Conservation (phyloP, 148 eudicot species). For the Silene uniflora region DNA sequence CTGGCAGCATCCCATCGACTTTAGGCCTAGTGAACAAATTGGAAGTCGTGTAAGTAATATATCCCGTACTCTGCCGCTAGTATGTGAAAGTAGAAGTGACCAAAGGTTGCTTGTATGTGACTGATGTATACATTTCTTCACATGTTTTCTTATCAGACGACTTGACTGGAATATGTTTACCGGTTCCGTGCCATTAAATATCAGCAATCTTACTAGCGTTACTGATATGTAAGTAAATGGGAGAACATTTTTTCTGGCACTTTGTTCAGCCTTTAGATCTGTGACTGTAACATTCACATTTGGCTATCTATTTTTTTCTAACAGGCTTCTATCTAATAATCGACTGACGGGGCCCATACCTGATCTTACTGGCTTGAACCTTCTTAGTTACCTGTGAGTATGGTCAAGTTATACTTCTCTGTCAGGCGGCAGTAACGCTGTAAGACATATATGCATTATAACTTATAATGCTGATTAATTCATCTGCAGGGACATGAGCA, state of each 20-base stretch:
- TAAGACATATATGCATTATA: neutral
- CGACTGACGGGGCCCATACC: conserved; percentile 53
- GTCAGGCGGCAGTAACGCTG: neutral
- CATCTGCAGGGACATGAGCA: conserved; percentile 73
- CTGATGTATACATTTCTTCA: neutral
- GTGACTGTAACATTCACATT: neutral
- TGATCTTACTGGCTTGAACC: conserved; percentile 54
- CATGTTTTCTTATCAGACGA: conserved; percentile 42
- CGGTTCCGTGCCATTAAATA: conserved; percentile 52
- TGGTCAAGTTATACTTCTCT: neutral
- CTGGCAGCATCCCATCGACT: conserved; percentile 55
- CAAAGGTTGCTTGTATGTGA: neutral
- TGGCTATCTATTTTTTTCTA: conserved; percentile 10
- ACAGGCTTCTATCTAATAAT: conserved; percentile 60
- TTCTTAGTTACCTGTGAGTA: conserved; percentile 52
- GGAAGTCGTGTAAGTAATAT: conserved; percentile 71
- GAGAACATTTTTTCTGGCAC: neutral
- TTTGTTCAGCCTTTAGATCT: neutral
- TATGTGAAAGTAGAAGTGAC: neutral
- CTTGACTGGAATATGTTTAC: conserved; percentile 58
- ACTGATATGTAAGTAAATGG: conserved; percentile 48
- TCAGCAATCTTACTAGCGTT: conserved; percentile 51
- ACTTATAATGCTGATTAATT: neutral
- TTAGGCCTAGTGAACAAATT: conserved; percentile 48
- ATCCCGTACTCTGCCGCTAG: neutral